Evolutionary conservation across 768 basidiomycete genomes (phyloP).

Genomic region (Tylopilus intermedius): DNA sequence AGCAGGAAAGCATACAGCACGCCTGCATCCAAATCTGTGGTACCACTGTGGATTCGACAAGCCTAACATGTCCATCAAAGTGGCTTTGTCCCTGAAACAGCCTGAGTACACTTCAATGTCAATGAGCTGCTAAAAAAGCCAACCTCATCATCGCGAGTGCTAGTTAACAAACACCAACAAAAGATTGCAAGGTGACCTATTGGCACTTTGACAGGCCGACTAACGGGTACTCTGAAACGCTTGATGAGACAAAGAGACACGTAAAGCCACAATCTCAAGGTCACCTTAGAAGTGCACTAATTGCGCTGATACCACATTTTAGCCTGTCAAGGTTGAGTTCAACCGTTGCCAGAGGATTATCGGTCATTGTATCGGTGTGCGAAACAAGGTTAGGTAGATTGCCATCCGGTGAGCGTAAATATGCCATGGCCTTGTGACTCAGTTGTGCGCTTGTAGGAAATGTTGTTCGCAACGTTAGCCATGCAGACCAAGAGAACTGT

Average conservation of each 20-base stretch:
- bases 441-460: conserved; percentile 40
- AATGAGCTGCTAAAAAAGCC: conserved; percentile 1
- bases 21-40: conserved; percentile 49
- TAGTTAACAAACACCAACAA: conserved; percentile 45
- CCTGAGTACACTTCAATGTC: conserved; percentile 3
- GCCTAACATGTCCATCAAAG: conserved; percentile 46
- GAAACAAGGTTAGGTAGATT: conserved; percentile 8
- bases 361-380: conserved; percentile 18
- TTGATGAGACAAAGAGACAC: conserved; percentile 1
- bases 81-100: conserved; percentile 41
- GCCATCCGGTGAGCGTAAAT: conserved; percentile 7
- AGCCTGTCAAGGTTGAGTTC: conserved; percentile 62
- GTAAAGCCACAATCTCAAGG: not conserved
- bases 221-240: conserved; percentile 42
- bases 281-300: conserved; percentile 56
- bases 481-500: conserved; percentile 59
- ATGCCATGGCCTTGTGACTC: conserved; percentile 5
- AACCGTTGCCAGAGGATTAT: conserved; percentile 46
- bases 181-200: conserved; percentile 59
- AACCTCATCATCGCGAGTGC: conserved; percentile 44
- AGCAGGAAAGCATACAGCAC: conserved; percentile 45
- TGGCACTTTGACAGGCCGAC: conserved; percentile 65
- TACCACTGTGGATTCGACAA: conserved; percentile 46
- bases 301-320: conserved; percentile 44
- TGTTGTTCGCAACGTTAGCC: conserved; percentile 55